Percentiles rank a stretch among this genome's conserved stretches.
Evolutionary conservation across 352 stramenopile genomes (phyloP).

Genomic region (Aphanomyces cochlioides): DNA sequence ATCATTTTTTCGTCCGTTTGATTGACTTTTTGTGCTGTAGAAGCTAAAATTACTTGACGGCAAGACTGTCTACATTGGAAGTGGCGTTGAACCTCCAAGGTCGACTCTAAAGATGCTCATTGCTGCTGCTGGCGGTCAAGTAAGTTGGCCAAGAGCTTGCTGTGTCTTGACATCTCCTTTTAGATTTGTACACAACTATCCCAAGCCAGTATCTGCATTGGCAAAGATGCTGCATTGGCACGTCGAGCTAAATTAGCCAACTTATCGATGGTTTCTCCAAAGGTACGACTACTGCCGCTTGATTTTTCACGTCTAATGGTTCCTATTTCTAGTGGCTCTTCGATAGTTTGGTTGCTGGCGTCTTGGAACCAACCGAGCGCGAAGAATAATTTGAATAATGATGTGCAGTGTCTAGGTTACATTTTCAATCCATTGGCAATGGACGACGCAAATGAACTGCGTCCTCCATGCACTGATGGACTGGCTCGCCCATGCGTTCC

Average conservation of each 20-base stretch:
- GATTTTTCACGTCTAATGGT: background rate
- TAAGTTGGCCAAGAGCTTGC: background rate
- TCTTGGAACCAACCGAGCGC: background rate
- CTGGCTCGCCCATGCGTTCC: too few relatives aligned
- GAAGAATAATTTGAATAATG: too few relatives aligned
- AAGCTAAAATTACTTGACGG: background rate
- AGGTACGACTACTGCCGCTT: constrained; percentile 4
- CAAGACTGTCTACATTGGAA: background rate
- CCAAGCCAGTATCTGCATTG: constrained; percentile 15
- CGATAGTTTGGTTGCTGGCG: constrained; percentile 17
- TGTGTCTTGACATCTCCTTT: background rate
- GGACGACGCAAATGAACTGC: too few relatives aligned
- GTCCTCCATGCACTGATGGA: too few relatives aligned
- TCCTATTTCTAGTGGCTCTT: constrained; percentile 25
- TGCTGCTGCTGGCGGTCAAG: constrained; percentile 19
- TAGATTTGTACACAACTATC: constrained; percentile 19
- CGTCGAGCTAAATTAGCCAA: constrained; percentile 12
- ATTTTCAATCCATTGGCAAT: too few relatives aligned
- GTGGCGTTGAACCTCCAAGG: constrained; percentile 19
- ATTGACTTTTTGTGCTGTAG: too few relatives aligned
- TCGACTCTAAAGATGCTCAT: constrained; percentile 15
- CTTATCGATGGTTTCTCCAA: constrained; percentile 20
- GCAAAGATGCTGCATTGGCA: constrained; percentile 7
- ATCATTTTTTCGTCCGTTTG: too few relatives aligned
- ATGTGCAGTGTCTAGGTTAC: too few relatives aligned